These are phyloP conservation scores for Phalaenopsis hybrid DNA, from an alignment of 116 monocot species.

Conservation along the genomic window DNA sequence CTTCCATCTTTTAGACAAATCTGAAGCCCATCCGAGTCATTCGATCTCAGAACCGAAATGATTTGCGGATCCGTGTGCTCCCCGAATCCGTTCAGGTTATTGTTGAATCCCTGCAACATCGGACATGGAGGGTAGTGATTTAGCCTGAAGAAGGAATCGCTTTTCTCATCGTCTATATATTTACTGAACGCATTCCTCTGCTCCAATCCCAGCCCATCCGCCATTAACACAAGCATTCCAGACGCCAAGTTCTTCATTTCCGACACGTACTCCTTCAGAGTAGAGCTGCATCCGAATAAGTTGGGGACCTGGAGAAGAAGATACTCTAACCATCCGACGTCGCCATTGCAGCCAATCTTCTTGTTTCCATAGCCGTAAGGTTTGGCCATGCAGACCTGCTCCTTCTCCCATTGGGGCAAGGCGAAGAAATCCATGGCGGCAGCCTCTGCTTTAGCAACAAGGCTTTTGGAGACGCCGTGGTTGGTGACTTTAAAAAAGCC, in stretches of 20 bases:
- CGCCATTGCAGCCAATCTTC: conserved; percentile 31
- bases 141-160: conserved; percentile 57
- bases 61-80: conserved; percentile 94
- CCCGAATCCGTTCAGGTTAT: conserved; percentile 61
- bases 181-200: conserved; percentile 38
- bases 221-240: conserved; percentile 39
- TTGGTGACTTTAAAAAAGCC: conserved; percentile 37
- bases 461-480: conserved; percentile 27
- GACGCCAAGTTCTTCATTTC: conserved; percentile 7
- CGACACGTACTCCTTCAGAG: conserved; percentile 26
- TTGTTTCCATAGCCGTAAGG: conserved; percentile 34
- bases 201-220: conserved; percentile 42
- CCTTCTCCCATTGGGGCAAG: conserved; percentile 18
- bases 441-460: conserved; percentile 14
- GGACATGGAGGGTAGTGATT: conserved; percentile 86
- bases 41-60: conserved; percentile 63
- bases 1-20: conserved; percentile 60
- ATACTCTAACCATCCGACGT: conserved; percentile 40
- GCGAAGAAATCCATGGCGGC: conserved; percentile 29
- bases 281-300: conserved; percentile 8
- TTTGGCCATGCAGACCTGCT: conserved; percentile 4
- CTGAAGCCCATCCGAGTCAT: conserved; percentile 60
- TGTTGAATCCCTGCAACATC: conserved; percentile 23
- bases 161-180: conserved; percentile 33
- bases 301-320: conserved; percentile 18